phyloP scores from a whole-genome alignment of 371 early-diverging fungal species.

The Mucor mucedo region DNA sequence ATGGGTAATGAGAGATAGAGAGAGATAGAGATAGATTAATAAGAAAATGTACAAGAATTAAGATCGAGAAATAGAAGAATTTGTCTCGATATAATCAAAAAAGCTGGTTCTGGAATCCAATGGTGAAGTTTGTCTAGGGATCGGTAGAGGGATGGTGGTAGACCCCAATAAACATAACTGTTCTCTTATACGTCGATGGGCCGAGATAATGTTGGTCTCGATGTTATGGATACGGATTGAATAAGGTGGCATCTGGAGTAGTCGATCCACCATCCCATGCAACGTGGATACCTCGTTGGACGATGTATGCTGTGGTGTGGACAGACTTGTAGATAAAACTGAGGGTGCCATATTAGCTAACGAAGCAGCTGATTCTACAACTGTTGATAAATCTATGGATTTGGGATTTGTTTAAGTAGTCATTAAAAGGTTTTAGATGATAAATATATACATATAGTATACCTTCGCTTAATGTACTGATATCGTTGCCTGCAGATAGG shows the following conservation, averaged over 20 bases:
- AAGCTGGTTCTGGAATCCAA: background rate
- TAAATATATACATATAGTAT: background rate
- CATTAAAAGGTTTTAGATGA: background rate
- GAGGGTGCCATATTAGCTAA: constrained; percentile 25
- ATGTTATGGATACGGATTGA: constrained; percentile 33
- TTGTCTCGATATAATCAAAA: background rate
- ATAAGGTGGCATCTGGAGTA: constrained; percentile 43
- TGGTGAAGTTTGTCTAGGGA: background rate
- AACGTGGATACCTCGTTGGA: constrained; percentile 15
- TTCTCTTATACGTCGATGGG: constrained; percentile 44
- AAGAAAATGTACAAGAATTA: background rate
- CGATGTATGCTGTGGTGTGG: constrained; percentile 4
- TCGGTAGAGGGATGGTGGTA: constrained; percentile 7
- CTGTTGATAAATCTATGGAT: constrained; percentile 30
- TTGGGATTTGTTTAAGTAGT: background rate
- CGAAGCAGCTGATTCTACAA: constrained; percentile 32
- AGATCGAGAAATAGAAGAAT: background rate
- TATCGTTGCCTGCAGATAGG: constrained; percentile 35
- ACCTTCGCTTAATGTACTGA: constrained; percentile 40
- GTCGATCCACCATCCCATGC: constrained; percentile 32
- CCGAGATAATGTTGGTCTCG: constrained; percentile 36
- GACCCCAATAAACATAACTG: constrained; percentile 32
- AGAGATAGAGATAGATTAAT: no score
- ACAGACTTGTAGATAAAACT: constrained; percentile 4
- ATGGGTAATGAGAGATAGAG: no score